Evolutionary conservation across 768 basidiomycete genomes (phyloP), one percentile per base, ranked within the genome.

Genomic region (Amanita rimosa): DNA sequence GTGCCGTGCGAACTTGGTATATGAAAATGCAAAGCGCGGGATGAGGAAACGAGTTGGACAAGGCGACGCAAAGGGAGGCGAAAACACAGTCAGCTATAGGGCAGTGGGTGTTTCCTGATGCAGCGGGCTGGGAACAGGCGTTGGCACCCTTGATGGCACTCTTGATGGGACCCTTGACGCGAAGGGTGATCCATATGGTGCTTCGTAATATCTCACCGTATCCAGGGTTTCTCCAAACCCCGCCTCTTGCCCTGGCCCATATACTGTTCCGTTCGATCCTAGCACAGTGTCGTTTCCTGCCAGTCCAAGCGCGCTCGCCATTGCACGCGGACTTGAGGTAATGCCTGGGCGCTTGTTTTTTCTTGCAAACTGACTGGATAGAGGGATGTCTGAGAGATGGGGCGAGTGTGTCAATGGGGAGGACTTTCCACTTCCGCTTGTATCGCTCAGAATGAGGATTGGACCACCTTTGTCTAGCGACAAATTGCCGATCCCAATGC

Each of bases 291-390:
- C 41, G 16, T 27, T 43, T 16, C 54, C 33, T 53, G 55, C 35
- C 37, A 75, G 54, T 10, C 70, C 72, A 38, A 79, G 68, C 8
- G 76, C 73, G 49, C 68, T 70, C 8, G 76, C 73, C 50, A 78
- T 65, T 17, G 67, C 68, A 36, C 68, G 69, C 3, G 76, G 73
- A 27, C 39, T 49, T 52, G 70, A 76, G 17, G 70, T 72, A 53
- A 76, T 76, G 4, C 74, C 67, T 19, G 71, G 69, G 6, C 33
- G 40, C 11, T 39, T 38, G 6, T 62, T 56, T 33, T 68, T 67
- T 56, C 68, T 74, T 22, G 68, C 62, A 53, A 81, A 75, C 47
- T 81, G 74, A 13, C 81, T 81, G 2, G 83, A 64, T 51, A 84
- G 81, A 19, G 78, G 78, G 48, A 73, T 74, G 51, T 72, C 69